Evolutionary conservation across 78 protist species (phyloP), one percentile per base, ranked within the genome.

Genomic region (Dictyostelium purpureum): DNA sequence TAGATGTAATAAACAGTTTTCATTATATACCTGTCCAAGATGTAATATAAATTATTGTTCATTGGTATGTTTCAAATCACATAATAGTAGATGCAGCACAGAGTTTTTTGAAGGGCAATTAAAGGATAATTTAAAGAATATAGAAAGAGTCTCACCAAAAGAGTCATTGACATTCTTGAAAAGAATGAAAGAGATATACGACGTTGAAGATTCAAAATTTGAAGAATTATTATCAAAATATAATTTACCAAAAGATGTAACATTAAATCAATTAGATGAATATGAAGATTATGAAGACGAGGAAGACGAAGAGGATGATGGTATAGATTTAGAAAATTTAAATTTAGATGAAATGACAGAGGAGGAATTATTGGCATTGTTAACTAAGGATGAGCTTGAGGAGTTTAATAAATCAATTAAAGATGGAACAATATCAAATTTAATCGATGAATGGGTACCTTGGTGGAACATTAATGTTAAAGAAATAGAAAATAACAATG

Each of bases 11-110:
- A 70, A 59, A 43, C 91, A 85, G 35, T 85, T 85, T 59, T 42
- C 82, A 26, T 1, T 73, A 43, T 85, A 85, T 85, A 66, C 73
- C 35, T 85, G 91, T 45, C 91, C 91, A 31, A 70, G 91, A 73
- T 85, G 91, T 57, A 40, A 54, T 47, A 85, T 85, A 19, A 42
- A 35, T 11, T 85, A 85, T 59, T 85, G 91, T 51, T 70, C 91
- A 43, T 70, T 75, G 9, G 51, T 40, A 9, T 85, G 91, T 33
- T 85, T 73, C 40, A 70, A 85, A 57, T 21, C 42, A 73, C 91
- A 85, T 56, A 85, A 59, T 73, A 74, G 49, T 40, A 70, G 61
- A 59, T 85, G 91, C 57, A 85, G 80, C 28, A 35, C 24, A 4
- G 54, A 19, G 21, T 85, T 85, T 40, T 73, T 35, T 43, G 91